A percentile compares a stretch with the other conserved stretches of the same genome.
Conservation (phyloP, 495 filamentous ascomycete species). For the Penicillium antarcticum region DNA sequence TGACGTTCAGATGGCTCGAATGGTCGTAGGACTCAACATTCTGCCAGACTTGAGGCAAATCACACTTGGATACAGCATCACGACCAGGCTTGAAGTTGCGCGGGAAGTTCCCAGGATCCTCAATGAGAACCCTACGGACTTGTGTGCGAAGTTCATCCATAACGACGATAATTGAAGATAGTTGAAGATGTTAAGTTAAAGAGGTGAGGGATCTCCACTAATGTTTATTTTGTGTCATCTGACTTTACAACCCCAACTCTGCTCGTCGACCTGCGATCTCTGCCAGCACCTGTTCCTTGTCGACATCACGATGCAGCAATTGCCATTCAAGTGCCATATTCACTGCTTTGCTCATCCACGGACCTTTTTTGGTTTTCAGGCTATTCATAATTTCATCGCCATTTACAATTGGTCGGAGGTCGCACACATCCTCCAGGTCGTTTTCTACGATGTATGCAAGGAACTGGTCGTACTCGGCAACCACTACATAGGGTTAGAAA, state of each 20-base stretch:
- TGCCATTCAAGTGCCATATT: slow-evolving; percentile 80
- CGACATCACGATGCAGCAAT: slow-evolving; percentile 67
- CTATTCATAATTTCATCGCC: slow-evolving; percentile 61
- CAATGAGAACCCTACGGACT: slow-evolving; percentile 24
- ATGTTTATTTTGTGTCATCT: slow-evolving; percentile 9
- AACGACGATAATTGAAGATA: neutral
- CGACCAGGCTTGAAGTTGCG: neutral
- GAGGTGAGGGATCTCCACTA: neutral
- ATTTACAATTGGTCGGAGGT: slow-evolving; percentile 59
- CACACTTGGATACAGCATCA: slow-evolving; percentile 3
- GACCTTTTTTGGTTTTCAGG: slow-evolving; percentile 62
- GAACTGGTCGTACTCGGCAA: slow-evolving; percentile 44
- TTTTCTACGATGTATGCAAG: slow-evolving; percentile 40
- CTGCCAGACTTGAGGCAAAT: slow-evolving; percentile 28
- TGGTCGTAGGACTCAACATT: slow-evolving; percentile 25
- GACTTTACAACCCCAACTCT: slow-evolving; percentile 51
- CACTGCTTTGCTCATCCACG: slow-evolving; percentile 74
- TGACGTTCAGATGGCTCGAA: slow-evolving; percentile 22
- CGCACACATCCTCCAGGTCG: slow-evolving; percentile 38
- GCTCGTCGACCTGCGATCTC: slow-evolving; percentile 52
- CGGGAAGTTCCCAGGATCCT: slow-evolving; percentile 9
- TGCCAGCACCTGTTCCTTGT: slow-evolving; percentile 61
- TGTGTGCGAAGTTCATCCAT: slow-evolving; percentile 37
- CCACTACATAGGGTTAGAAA: slow-evolving; percentile 24
- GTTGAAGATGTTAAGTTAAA: neutral